Evolutionary conservation across 495 filamentous ascomycete species (phyloP).

Genomic region (Daldinia caldariorum): DNA sequence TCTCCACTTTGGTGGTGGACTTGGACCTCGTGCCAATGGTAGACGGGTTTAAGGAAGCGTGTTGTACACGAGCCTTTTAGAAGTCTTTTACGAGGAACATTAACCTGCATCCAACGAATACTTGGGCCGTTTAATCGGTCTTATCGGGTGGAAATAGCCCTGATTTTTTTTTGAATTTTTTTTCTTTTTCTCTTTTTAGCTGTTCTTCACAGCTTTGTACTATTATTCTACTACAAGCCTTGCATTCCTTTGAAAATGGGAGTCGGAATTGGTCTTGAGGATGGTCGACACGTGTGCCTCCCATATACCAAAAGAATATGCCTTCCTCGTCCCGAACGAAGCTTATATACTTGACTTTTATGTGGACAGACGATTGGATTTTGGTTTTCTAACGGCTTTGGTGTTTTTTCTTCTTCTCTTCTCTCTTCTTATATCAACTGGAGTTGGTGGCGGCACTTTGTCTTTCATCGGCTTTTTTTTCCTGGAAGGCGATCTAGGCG

Average conservation of each 20-base stretch:
- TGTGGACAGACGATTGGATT: not conserved
- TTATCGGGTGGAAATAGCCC: not conserved
- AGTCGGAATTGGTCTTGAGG: not conserved
- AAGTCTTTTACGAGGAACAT: not conserved
- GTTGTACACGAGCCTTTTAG: not conserved
- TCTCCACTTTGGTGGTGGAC: conserved; percentile 18
- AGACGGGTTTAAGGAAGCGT: conserved; percentile 13
- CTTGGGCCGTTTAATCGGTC: not conserved
- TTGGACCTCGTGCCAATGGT: conserved; percentile 27
- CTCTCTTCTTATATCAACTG: not conserved
- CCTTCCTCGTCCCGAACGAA: not conserved
- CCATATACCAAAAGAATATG: not conserved
- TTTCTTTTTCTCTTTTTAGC: not conserved
- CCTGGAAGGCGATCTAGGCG: not conserved
- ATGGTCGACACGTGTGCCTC: not conserved
- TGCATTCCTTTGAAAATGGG: not conserved
- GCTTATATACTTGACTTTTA: not conserved
- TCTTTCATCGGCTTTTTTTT: not conserved
- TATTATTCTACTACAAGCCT: not conserved
- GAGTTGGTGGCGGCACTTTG: not conserved
- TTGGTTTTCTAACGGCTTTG: not conserved
- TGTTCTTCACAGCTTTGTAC: not conserved
- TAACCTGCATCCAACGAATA: not conserved
- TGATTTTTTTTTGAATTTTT: not conserved
- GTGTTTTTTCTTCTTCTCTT: not conserved